A percentile compares a stretch with the other conserved stretches of the same genome.
Conservation (phyloP, 2,329 filamentous ascomycete genomes). For the Trichoderma sp. region DNA sequence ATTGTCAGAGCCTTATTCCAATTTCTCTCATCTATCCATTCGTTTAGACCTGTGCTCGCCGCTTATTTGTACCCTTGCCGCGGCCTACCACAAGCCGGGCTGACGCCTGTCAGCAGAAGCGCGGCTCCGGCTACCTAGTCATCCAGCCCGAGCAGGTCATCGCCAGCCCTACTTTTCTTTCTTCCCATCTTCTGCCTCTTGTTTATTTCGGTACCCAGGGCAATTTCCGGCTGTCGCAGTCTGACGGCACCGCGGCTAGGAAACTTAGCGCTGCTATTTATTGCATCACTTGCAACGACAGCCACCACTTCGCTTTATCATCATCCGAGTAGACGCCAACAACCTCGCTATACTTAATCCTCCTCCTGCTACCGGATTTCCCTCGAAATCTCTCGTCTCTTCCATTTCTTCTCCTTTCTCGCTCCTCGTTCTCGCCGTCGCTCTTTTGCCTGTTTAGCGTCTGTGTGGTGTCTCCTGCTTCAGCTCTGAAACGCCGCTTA, state of each 20-base stretch:
- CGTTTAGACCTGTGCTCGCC: too few relatives aligned
- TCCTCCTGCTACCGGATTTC: background rate
- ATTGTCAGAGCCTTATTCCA: too few relatives aligned
- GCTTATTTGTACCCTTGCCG: background rate
- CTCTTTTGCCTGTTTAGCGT: slow-evolving; percentile 12
- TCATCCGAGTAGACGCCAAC: background rate
- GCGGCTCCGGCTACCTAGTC: background rate
- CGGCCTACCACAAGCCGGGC: background rate
- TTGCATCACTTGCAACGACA: background rate
- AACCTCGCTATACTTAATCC: too few relatives aligned
- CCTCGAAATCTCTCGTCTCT: background rate
- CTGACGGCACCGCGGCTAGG: slow-evolving; percentile 15
- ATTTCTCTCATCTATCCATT: background rate
- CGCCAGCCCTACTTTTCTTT: background rate
- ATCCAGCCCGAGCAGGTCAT: slow-evolving; percentile 1
- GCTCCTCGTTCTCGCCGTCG: background rate
- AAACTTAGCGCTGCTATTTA: slow-evolving; percentile 10
- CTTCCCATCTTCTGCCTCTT: background rate
- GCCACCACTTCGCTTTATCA: background rate
- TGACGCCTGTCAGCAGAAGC: slow-evolving; percentile 26
- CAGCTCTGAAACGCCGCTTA: slow-evolving; percentile 24
- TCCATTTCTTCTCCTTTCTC: background rate
- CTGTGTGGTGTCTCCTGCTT: slow-evolving; percentile 20
- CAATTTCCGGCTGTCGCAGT: slow-evolving; percentile 19
- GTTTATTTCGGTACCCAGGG: background rate